phyloP scores from a whole-genome alignment of 164 flowering plant genomes.

The Tetrastigma voinierianum region DNA sequence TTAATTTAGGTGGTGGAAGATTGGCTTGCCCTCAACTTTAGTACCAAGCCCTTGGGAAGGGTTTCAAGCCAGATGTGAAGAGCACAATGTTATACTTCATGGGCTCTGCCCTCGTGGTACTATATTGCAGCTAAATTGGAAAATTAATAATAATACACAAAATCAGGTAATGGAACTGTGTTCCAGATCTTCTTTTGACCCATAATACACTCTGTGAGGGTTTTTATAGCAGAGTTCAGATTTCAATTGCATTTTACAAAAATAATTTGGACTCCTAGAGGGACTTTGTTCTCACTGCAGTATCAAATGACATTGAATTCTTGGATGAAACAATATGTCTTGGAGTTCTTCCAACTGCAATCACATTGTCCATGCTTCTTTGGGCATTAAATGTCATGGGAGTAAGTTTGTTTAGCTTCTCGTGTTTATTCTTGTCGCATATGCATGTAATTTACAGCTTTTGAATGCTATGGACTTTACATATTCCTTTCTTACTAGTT shows the following conservation, averaged over 20 bases:
- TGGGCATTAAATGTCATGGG: background rate
- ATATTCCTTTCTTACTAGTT: too few species aligned
- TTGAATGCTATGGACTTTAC: too few species aligned
- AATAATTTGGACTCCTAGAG: constrained; percentile 66
- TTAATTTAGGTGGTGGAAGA: constrained; percentile 49
- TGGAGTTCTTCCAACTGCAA: constrained; percentile 59
- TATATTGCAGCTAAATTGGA: constrained; percentile 38
- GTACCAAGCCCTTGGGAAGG: constrained; percentile 44
- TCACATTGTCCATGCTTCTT: constrained; percentile 79
- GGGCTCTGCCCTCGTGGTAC: constrained; percentile 86
- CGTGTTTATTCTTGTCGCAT: background rate
- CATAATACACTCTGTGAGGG: constrained; percentile 89
- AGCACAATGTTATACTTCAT: constrained; percentile 74
- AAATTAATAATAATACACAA: too few species aligned
- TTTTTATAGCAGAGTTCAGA: constrained; percentile 43
- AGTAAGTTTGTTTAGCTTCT: constrained; percentile 2
- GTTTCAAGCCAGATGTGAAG: constrained; percentile 62
- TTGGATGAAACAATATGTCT: constrained; percentile 60
- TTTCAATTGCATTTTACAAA: constrained; percentile 57
- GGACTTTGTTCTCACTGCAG: constrained; percentile 77
- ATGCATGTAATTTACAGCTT: too few species aligned
- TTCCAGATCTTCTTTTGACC: constrained; percentile 78
- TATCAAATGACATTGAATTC: constrained; percentile 51
- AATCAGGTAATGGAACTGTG: constrained; percentile 48
- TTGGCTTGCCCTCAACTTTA: constrained; percentile 61